Evolutionary conservation across 2,329 filamentous ascomycete genomes (phyloP), one percentile per base, ranked within the genome.

Genomic region (Coniochaeta sp.): DNA sequence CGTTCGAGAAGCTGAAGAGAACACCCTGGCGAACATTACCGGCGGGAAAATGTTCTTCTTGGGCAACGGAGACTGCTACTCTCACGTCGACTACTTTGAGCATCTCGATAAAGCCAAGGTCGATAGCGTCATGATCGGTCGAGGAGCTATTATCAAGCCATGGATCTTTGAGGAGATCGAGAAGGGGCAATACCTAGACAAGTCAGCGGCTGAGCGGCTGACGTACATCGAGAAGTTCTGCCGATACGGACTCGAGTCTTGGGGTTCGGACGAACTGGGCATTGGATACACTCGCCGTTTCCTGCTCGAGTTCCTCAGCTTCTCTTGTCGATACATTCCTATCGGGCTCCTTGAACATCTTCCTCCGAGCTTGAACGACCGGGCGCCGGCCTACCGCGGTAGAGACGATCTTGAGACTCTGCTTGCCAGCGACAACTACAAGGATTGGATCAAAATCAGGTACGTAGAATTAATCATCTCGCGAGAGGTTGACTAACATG

Each of bases 361-460:
- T 58, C 95, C 95, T 50, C 93, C 95, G 0, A 89, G 81, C 67
- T 84, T 99, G 58, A 92, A 97, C 69, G 93, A 99, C 72, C 82
- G 95, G 22, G 91, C 95, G 56, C 93, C 93, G 6, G 85, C 86
- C 54, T 99, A 89, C 71, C 84, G 80, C 67, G 93, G 93, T 22
- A 82, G 95, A 61, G 89, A 95, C 74, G 95, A 99, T 59, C 75
- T 99, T 70, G 95, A 99, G 82, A 96, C 91, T n/a, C 77, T 99
- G 65, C 81, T 99, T 76, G 88, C 88, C 16, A 97, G 92, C 75
- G 85, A 86, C 64, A 92, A 98, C 75, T 97, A 96, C 77, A 89
- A 89, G 77, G 95, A 99, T 74, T 99, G 95, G 95, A 92, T 99
- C 73, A 98, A 96, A 79, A 96, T 99, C 69, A 96, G 88, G 92